Evolutionary conservation across 2,329 filamentous ascomycete species (phyloP).

Genomic region (Talaromyces verruculosus): DNA sequence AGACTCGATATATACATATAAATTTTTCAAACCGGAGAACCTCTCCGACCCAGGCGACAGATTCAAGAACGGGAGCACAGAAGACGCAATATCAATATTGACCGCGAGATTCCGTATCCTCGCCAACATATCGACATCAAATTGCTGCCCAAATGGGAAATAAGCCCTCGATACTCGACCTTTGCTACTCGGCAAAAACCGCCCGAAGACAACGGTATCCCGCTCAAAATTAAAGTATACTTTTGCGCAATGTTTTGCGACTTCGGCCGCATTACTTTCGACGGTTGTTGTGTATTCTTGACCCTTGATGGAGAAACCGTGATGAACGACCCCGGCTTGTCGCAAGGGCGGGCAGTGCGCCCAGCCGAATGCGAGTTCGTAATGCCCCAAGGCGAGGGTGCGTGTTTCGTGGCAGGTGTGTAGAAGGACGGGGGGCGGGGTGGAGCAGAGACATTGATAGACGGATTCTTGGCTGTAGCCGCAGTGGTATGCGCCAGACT

Average conservation of each 20-base stretch:
- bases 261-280: not conserved
- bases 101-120: not conserved
- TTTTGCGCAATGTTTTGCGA: conserved; percentile 1
- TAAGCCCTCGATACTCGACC: not conserved
- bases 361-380: not conserved
- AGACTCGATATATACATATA: conserved; percentile 5
- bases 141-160: not conserved
- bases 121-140: not conserved
- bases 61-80: not conserved
- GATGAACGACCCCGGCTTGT: not conserved
- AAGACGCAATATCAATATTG: not conserved
- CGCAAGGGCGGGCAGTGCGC: not conserved
- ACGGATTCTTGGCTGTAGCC: not conserved
- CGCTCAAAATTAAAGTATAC: conserved; percentile 1
- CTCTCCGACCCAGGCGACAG: not conserved
- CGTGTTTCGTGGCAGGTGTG: conserved; percentile 3
- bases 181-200: not conserved
- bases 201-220: not conserved
- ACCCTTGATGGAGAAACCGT: not conserved
- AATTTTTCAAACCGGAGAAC: not conserved
- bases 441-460: not conserved
- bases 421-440: not conserved
- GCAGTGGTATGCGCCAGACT: not conserved
- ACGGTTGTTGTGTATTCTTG: not conserved
- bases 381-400: not conserved